Base-by-base conservation (phyloP, 129 eudicot genomes). In the carrot (Daucus carota) region DNA sequence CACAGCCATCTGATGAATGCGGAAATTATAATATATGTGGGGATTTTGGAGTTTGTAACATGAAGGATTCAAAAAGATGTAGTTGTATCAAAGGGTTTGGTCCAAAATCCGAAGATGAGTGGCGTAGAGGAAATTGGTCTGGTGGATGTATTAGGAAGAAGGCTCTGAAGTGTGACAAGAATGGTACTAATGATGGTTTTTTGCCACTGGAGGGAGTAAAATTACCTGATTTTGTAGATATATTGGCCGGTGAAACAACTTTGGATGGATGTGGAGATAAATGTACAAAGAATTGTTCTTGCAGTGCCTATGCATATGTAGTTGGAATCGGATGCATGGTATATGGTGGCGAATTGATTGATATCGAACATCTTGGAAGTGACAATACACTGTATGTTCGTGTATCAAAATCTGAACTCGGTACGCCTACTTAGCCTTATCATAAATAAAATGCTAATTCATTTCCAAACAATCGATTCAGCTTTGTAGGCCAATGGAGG, bases 241-340 rank as follows among this genome's bases (percentile, higher is more conserved):
- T 36, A 3, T 75, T 73, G 59, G 65, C 62, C 41, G 46, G 70
- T 18, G 69, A n/a, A 57, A n/a, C 65, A 57, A 57, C 2, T 22
- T 8, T 31, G 5, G 47, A 12, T 0, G 88, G 72, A 9, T 92
- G 97, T 70, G 77, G 75, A 75, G 71, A 52, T 0, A 33, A 44
- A 80, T 92, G 97, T 76, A 54, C 74, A 79, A 72, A 16, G 40
- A 92, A 92, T 78, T 92, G 97, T 82, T 87, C 95, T 3, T 92
- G 97, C 78, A 67, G 24, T 15, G 96, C 91, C 0, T 89, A 85
- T 50, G 84, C 86, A 10, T 87, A 24, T 78, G 80, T 84, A 43
- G 8, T 33, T 8, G 91, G 92, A 18, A 79, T 84, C n/a, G 89
- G 88, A 29, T 92, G 97, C 76, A 83, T 92, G 90, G 78, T 80